A percentile compares a stretch with the other conserved stretches of the same genome.
Evolutionary conservation across 1,139 yeast species (phyloP).

Genomic region (Candida tropicalis): DNA sequence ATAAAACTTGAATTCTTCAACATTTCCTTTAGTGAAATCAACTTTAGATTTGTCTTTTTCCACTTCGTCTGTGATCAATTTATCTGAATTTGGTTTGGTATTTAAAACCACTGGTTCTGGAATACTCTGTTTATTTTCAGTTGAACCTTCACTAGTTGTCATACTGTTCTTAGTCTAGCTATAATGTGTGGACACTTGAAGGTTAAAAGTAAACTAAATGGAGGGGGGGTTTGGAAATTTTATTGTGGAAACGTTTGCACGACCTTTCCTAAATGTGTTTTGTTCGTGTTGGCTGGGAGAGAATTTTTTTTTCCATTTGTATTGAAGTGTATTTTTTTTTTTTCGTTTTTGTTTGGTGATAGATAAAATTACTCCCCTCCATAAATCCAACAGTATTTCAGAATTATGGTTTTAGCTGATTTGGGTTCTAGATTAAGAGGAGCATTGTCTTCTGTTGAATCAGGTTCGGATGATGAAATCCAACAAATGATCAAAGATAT

Average conservation of each 20-base stretch:
- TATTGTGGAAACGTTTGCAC: constrained; percentile 1
- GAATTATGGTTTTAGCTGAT: constrained; percentile 92
- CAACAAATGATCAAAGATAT: constrained; percentile 76
- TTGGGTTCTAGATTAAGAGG: constrained; percentile 83
- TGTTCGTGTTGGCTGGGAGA: constrained; percentile 2
- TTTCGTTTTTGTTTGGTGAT: constrained; percentile 4
- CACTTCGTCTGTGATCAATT: constrained; percentile 28
- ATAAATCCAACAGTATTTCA: neutral
- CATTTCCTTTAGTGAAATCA: constrained; percentile 58
- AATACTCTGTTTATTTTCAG: neutral
- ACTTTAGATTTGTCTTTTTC: constrained; percentile 49
- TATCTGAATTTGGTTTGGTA: neutral
- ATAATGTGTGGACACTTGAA: no score
- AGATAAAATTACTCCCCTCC: neutral
- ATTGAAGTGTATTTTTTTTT: constrained; percentile 2
- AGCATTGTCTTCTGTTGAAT: constrained; percentile 64
- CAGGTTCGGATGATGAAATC: constrained; percentile 45
- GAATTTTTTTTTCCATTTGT: constrained; percentile 5
- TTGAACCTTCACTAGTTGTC: neutral
- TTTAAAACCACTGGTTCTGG: neutral
- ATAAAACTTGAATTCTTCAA: constrained; percentile 65
- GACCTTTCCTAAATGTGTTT: constrained; percentile 1
- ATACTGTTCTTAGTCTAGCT: no score
- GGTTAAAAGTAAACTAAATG: neutral
- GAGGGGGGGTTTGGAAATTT: constrained; percentile 1